A percentile compares a stretch with the other conserved stretches of the same genome.
phyloP scores from a whole-genome alignment of 1,139 yeast species.

The Saccharomycopsis hybrid region DNA sequence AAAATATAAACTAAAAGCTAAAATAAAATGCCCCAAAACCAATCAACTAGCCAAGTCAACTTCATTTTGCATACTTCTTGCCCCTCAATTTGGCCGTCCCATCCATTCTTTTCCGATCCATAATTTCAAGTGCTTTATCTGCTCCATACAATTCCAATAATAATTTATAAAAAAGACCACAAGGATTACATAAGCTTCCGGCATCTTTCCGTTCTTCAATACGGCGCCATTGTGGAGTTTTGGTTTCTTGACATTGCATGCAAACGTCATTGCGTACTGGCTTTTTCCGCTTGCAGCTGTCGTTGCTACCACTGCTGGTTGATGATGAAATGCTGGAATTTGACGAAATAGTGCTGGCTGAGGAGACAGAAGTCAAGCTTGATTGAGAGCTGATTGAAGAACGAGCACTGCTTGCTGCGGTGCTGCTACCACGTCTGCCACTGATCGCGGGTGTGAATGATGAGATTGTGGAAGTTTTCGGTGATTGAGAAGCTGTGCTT shows the following conservation, averaged over 20 bases:
- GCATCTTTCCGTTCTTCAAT: constrained; percentile 1
- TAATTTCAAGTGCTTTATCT: constrained; percentile 3
- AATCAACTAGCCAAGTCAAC: background rate
- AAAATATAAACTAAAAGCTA: background rate
- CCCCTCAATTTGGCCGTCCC: constrained; percentile 8
- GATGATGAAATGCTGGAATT: too few species aligned
- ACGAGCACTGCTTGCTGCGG: too few species aligned
- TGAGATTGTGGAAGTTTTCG: too few species aligned
- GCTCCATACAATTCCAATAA: background rate
- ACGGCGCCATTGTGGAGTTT: constrained; percentile 10
- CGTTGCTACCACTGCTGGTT: background rate
- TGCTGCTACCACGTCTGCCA: too few species aligned
- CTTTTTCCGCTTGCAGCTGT: background rate
- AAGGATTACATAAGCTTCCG: constrained; percentile 8
- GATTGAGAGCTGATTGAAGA: too few species aligned
- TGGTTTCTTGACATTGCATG: constrained; percentile 4
- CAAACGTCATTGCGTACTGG: background rate
- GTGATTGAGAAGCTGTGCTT: too few species aligned
- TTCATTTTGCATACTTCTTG: background rate
- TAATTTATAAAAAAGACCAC: constrained; percentile 8
- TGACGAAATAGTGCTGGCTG: too few species aligned
- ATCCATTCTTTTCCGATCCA: constrained; percentile 3
- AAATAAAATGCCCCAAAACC: background rate
- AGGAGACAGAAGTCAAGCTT: too few species aligned
- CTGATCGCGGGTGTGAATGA: too few species aligned